Conservation (phyloP, 768 basidiomycete genomes). For the Lactifluus volemus region DNA sequence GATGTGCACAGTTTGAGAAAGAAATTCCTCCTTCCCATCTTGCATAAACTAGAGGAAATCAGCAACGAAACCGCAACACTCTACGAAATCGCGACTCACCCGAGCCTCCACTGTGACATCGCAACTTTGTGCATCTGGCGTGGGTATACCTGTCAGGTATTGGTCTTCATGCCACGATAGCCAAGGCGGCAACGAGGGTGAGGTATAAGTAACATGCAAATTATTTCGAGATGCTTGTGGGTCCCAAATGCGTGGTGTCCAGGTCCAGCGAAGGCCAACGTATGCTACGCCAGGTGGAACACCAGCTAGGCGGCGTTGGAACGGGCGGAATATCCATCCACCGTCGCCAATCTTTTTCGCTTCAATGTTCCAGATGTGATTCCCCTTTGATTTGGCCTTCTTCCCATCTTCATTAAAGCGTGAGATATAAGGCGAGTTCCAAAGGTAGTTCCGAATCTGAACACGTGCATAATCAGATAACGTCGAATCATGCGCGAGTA, state of each 20-base stretch:
- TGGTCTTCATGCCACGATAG: constrained; percentile 74
- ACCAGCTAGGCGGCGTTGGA: constrained; percentile 81
- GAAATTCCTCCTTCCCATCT: constrained; percentile 65
- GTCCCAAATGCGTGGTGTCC: constrained; percentile 95
- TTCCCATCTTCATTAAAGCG: constrained; percentile 99
- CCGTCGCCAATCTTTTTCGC: constrained; percentile 75
- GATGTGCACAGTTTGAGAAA: constrained; percentile 59
- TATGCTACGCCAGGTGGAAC: constrained; percentile 76
- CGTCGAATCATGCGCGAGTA: constrained; percentile 3
- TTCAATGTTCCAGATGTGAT: constrained; percentile 98
- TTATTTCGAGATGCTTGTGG: constrained; percentile 83
- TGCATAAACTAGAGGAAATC: constrained; percentile 45
- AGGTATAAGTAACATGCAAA: constrained; percentile 69
- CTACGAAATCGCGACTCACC: constrained; percentile 35
- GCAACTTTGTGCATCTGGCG: constrained; percentile 64
- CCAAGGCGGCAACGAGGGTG: constrained; percentile 80
- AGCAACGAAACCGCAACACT: not conserved
- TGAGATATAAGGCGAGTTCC: constrained; percentile 89
- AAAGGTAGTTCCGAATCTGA: constrained; percentile 92
- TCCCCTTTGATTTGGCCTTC: constrained; percentile 98
- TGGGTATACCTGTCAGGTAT: constrained; percentile 71
- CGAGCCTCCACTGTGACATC: constrained; percentile 69
- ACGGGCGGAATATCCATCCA: constrained; percentile 82
- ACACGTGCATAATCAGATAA: constrained; percentile 13
- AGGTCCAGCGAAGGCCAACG: constrained; percentile 72